Evolutionary conservation across 345 rosid species (phyloP).

Genomic region (Carallia brachiata): DNA sequence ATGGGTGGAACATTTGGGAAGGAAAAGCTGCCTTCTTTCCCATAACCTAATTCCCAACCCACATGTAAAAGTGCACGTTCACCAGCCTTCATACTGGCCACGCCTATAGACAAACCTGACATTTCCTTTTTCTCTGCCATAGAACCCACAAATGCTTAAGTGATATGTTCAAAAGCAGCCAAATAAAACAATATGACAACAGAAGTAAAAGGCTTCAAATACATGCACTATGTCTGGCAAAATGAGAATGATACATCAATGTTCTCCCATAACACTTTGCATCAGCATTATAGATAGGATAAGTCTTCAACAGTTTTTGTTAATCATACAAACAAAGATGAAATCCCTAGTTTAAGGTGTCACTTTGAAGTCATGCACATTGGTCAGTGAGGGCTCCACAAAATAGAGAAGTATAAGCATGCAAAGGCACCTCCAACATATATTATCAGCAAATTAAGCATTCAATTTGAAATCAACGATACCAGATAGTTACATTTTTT

Average conservation of each 20-base stretch:
- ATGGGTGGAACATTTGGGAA: constrained; percentile 92
- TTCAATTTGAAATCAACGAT: not conserved
- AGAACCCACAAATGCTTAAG: constrained; percentile 11
- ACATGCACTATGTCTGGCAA: not conserved
- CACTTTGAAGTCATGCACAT: not conserved
- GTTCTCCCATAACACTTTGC: not conserved
- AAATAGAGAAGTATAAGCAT: too few relatives aligned
- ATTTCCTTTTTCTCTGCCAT: constrained; percentile 80
- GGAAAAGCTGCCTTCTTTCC: constrained; percentile 93
- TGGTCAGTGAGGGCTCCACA: not conserved
- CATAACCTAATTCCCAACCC: constrained; percentile 93
- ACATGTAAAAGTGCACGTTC: constrained; percentile 77
- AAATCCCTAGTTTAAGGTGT: not conserved
- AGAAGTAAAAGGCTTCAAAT: not conserved
- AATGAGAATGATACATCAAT: not conserved
- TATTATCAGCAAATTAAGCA: not conserved
- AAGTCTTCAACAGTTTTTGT: not conserved
- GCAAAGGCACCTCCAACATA: too few relatives aligned
- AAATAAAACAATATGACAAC: not conserved
- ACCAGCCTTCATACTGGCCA: constrained; percentile 84
- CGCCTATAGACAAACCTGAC: constrained; percentile 88
- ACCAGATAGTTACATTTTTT: not conserved
- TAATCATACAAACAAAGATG: too few relatives aligned
- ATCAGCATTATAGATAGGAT: not conserved
- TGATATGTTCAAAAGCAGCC: constrained; percentile 5